Percentiles rank a stretch among this genome's conserved stretches.
phyloP scores from a whole-genome alignment of 805 yeast species.

The Schizosaccharomyces osmophilus region DNA sequence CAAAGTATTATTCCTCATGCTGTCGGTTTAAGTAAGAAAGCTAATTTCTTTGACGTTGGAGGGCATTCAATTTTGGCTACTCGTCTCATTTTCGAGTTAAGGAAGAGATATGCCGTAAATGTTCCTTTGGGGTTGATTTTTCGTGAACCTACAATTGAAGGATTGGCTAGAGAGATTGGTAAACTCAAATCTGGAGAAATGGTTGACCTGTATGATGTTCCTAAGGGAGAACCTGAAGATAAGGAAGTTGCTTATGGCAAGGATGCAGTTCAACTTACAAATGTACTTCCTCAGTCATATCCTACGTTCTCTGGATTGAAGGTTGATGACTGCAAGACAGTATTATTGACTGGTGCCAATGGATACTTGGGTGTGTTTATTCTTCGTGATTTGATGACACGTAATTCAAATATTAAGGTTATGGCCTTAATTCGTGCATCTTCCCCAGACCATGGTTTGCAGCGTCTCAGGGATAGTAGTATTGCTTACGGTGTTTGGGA shows the following conservation, averaged over 20 bases:
- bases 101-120: slow-evolving; percentile 54
- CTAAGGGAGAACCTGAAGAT: slow-evolving; percentile 13
- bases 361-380: slow-evolving; percentile 90
- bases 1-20: slow-evolving; percentile 55
- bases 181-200: slow-evolving; percentile 27
- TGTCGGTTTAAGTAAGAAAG: slow-evolving; percentile 57
- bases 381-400: slow-evolving; percentile 40
- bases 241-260: slow-evolving; percentile 25
- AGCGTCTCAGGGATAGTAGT: slow-evolving; percentile 53
- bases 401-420: slow-evolving; percentile 27
- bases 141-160: slow-evolving; percentile 63
- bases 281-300: slow-evolving; percentile 18
- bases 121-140: slow-evolving; percentile 77
- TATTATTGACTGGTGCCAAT: slow-evolving; percentile 84
- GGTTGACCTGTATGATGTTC: slow-evolving; percentile 5
- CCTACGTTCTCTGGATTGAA: slow-evolving; percentile 22
- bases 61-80: slow-evolving; percentile 96
- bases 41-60: slow-evolving; percentile 88
- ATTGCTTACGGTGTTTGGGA: slow-evolving; percentile 65
- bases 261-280: slow-evolving; percentile 40
- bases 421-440: slow-evolving; percentile 82
- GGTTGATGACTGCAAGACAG: slow-evolving; percentile 22
- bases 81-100: slow-evolving; percentile 77
- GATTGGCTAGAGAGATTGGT: slow-evolving; percentile 52
- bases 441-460: slow-evolving; percentile 39